These are phyloP conservation scores for Dendrocalamus sinicus DNA, from an alignment of 176 grass and related monocot species.

Conservation along the genomic window DNA sequence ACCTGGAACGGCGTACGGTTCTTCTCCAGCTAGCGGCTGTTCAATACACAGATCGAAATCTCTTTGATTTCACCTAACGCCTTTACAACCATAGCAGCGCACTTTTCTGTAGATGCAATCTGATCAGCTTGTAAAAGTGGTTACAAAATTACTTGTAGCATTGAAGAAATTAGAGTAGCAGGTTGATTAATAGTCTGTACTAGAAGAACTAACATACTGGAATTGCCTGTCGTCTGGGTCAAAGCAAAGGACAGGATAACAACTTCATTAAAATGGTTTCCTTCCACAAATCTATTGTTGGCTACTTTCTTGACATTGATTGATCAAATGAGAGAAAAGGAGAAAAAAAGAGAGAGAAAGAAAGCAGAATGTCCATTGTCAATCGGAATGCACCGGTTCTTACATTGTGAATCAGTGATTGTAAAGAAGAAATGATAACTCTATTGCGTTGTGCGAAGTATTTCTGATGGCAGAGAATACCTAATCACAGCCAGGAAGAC, in stretches of 20 bases:
- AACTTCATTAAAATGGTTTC: constrained; percentile 12
- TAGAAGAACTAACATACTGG: background rate
- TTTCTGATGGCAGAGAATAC: no score
- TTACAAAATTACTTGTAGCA: background rate
- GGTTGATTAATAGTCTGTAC: background rate
- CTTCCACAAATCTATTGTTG: background rate
- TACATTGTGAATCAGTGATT: no score
- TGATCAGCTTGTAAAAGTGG: background rate
- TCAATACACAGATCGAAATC: background rate
- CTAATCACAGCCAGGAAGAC: no score
- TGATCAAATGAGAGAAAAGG: background rate
- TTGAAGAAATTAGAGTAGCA: background rate
- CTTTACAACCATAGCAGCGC: background rate
- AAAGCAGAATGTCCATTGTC: background rate
- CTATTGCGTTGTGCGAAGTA: no score
- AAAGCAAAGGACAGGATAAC: background rate
- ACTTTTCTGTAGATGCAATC: background rate
- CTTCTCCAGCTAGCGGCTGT: constrained; percentile 8
- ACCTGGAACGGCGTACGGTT: constrained; percentile 13
- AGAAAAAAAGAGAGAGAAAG: background rate
- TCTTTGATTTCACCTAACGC: constrained; percentile 23
- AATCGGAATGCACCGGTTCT: background rate
- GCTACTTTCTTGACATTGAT: constrained; percentile 27
- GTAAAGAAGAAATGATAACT: no score
- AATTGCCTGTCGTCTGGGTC: constrained; percentile 23